Base-by-base conservation (phyloP, 352 stramenopile species). In the Phytophthora colocasiae region DNA sequence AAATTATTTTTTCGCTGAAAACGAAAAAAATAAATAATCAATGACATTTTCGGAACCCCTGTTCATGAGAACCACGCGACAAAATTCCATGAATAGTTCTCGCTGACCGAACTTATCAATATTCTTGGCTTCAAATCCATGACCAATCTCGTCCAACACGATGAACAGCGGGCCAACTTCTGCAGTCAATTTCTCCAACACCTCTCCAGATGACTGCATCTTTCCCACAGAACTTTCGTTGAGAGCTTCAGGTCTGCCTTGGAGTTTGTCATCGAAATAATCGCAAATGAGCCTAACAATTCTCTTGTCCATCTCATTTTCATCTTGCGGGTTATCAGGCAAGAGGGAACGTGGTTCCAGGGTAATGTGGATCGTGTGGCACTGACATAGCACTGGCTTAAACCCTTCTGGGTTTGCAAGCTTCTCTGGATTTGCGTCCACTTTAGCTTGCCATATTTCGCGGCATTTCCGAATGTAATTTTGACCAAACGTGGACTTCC, bases 131-230 rank as follows among this genome's bases (percentile, higher is more conserved):
- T 51, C 15, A 27, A 71, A 57, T 1, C 53, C 40, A 6, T 10
- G 6, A 14, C 43, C 61, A 58, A 65, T 68, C 3, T 63, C 55
- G 52, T 64, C 61, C 1, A 71, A 19, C 40, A 71, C 39, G 29
- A 71, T 71, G 22, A 75, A 68, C 4, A 75, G 44, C 14, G 67
- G 50, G 1, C 61, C 67, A 22, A 60, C 67, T 75, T 75, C 55
- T 15, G 24, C 1, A 2, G 45, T 59, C 31, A 75, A 52, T 2
- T 57, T 41, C 2, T 43, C 12, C 8, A 63, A 19, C 40, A 73
- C 10, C 12, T 46, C 11, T 9, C 14, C 9, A 8, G 17, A 49
- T 11, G 8, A 9, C 22, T 22, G 22, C 22, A 22, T 22, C 22
- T 22, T 22, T 22, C 22, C 22, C 22, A 22, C 22, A 22, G 22